phyloP scores from a whole-genome alignment of 1,139 yeast genomes.

The Nakaseomyces nivariensis region DNA sequence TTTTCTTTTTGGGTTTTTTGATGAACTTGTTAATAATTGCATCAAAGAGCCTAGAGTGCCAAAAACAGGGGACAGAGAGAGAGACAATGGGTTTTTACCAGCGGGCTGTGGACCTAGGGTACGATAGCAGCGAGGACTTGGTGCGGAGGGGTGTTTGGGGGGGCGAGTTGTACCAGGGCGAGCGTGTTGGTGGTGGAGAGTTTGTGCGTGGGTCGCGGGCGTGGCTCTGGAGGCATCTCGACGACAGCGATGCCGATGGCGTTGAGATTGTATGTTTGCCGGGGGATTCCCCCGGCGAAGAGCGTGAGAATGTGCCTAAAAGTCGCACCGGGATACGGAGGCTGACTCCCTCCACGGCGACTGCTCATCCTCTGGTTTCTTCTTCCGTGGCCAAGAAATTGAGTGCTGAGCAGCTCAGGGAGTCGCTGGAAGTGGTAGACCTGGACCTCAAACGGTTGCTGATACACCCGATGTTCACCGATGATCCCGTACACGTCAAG shows the following conservation, averaged over 20 bases:
- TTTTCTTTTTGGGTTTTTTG: too few species aligned
- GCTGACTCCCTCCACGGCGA: conserved; percentile 9
- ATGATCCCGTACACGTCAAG: conserved; percentile 32
- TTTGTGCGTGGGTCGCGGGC: conserved; percentile 26
- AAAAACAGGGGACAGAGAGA: not conserved
- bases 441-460: conserved; percentile 55
- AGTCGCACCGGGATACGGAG: not conserved
- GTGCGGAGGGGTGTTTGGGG: conserved; percentile 15
- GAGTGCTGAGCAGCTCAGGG: conserved; percentile 8
- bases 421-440: conserved; percentile 41
- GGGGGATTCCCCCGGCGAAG: not conserved
- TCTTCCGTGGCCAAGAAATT: not conserved
- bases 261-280: not conserved
- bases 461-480: conserved; percentile 43
- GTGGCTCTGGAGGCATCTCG: conserved; percentile 17
- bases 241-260: conserved; percentile 6
- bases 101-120: conserved; percentile 2
- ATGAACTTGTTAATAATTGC: too few species aligned
- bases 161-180: not conserved
- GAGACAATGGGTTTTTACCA: not conserved
- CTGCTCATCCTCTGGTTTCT: conserved; percentile 10
- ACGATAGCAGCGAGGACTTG: conserved; percentile 1
- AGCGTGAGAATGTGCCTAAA: too few species aligned
- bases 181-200: not conserved
- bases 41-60: too few species aligned